A percentile compares a stretch with the other conserved stretches of the same genome.
Conservation (phyloP, 176 grass and related monocot species). For the Chrysopogon serrulatus region DNA sequence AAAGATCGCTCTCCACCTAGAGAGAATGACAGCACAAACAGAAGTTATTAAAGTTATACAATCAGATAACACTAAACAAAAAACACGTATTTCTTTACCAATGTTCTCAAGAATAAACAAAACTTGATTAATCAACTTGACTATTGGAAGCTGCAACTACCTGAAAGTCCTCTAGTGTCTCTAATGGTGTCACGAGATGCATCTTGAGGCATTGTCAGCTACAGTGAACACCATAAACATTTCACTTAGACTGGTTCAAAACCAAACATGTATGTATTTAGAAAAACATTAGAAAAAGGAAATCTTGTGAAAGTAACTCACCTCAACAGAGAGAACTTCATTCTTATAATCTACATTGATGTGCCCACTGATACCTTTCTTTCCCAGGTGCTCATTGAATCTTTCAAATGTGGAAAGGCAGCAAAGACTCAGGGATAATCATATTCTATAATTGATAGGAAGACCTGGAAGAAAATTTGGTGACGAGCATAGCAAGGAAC, state of each 20-base stretch:
- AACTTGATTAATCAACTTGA: background rate
- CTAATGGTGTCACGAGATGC: slow-evolving; percentile 73
- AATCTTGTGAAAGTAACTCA: slow-evolving; percentile 24
- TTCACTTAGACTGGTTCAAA: background rate
- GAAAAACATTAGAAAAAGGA: background rate
- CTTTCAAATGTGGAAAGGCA: slow-evolving; percentile 38
- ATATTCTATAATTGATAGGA: background rate
- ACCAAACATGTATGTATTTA: background rate
- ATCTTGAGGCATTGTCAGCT: slow-evolving; percentile 99
- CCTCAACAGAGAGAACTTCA: slow-evolving; percentile 79
- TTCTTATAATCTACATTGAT: slow-evolving; percentile 84
- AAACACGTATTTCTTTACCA: background rate
- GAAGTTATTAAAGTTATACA: background rate
- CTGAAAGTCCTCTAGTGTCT: slow-evolving; percentile 96
- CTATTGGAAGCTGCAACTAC: slow-evolving; percentile 21
- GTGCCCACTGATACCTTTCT: slow-evolving; percentile 83
- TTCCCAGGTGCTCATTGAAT: slow-evolving; percentile 91
- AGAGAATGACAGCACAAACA: background rate
- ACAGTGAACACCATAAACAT: slow-evolving; percentile 7
- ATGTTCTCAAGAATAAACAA: background rate
- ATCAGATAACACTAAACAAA: background rate
- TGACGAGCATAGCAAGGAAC: slow-evolving; percentile 16
- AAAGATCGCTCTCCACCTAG: slow-evolving; percentile 90
- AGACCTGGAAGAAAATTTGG: background rate
- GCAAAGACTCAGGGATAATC: background rate